Evolutionary conservation across 495 filamentous ascomycete genomes (phyloP).

Genomic region (Astrocystis sublimbata): DNA sequence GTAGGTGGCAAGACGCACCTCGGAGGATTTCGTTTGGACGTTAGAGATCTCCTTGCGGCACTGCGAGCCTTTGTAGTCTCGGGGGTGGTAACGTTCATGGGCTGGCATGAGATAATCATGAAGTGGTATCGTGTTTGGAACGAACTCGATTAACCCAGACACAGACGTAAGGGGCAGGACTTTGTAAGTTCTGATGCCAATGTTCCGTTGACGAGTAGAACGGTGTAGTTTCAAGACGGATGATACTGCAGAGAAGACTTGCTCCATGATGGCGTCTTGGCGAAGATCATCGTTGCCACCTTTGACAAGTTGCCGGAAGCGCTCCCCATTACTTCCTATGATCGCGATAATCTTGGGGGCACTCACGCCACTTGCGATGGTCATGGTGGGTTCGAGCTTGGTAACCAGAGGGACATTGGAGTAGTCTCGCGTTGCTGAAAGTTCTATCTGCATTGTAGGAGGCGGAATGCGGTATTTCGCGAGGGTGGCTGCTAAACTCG

Average conservation of each 20-base stretch:
- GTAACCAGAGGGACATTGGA: conserved; percentile 67
- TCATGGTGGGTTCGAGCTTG: conserved; percentile 68
- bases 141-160: conserved; percentile 96
- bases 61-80: conserved; percentile 69
- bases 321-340: conserved; percentile 69
- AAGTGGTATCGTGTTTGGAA: conserved; percentile 85
- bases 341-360: conserved; percentile 88
- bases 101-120: conserved; percentile 90
- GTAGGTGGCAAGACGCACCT: conserved; percentile 71
- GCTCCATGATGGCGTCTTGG: conserved; percentile 99
- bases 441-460: conserved; percentile 80
- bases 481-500: conserved; percentile 57
- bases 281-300: conserved; percentile 91
- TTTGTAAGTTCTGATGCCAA: conserved; percentile 92
- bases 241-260: conserved; percentile 96
- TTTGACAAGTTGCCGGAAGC: conserved; percentile 90
- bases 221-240: conserved; percentile 81
- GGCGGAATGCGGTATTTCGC: conserved; percentile 71
- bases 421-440: conserved; percentile 76
- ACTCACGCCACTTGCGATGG: conserved; percentile 86
- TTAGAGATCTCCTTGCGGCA: conserved; percentile 78
- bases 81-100: conserved; percentile 82
- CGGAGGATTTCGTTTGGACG: conserved; percentile 65
- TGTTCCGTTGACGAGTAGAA: conserved; percentile 80
- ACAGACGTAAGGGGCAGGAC: conserved; percentile 82